Base-by-base conservation (phyloP, 495 filamentous ascomycete genomes). In the Tetracladium setigerum region DNA sequence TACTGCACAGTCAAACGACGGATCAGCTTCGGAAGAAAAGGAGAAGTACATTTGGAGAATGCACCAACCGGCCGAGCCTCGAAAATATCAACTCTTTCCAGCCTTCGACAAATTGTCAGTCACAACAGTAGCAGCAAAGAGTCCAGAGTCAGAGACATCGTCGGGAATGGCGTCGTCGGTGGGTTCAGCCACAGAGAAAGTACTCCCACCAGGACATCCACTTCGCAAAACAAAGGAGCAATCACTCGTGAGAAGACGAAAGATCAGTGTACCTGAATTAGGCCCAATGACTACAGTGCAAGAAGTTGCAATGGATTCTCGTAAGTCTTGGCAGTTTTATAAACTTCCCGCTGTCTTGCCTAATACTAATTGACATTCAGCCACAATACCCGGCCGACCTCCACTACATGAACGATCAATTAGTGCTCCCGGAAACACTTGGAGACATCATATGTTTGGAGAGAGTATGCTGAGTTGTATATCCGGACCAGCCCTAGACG, bases 381-480 rank as follows among this genome's bases (percentile, higher is more conserved):
- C 84, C 51, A 87, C 84, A 19, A 84, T 88, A 47, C 84, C 84
- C 30, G 84, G 81, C 24, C 75, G 79, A 30, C 80, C 77, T 42
- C 72, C 82, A 13, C 58, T 83, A 19, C 79, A 84, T 60, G 80
- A 83, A 62, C 70, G 82, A 52, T 84, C 81, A 31, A 77, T 73
- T 50, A 84, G 80, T 60, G 77, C 79, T 32, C 81, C 82, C 22
- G 76, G 68, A 54, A 64, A 68, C 50, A 66, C 62, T 36, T 74
- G 72, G 71, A 68, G 70, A 38, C 62, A 66, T 32, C 64, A 68
- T 44, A 61, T 67, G 6, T 60, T 72, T 24, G 62, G 57, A 8
- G 72, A 78, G 33, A 50, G 43, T 45, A 59, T 65, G 48, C 38
- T 55, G 1, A 44, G 54, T 11, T 56, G 62, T 15, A 65, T 58